Evolutionary conservation across 2,329 filamentous ascomycete species (phyloP).

Genomic region (Penicillium sp.): DNA sequence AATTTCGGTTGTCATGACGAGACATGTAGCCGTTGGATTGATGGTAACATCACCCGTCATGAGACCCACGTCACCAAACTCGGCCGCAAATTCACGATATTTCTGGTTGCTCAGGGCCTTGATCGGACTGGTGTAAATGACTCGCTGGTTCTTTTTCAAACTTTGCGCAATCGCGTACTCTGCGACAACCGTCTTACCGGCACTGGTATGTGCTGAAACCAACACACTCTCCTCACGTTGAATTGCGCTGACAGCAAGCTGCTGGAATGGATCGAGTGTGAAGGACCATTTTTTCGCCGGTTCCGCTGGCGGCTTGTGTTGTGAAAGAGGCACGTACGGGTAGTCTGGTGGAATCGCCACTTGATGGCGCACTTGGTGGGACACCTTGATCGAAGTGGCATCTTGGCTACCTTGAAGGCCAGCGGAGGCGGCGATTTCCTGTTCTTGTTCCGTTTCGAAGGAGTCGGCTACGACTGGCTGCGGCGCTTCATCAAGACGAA

Average conservation of each 20-base stretch:
- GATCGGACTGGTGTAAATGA: conserved; percentile 99
- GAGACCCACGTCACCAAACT: conserved; percentile 93
- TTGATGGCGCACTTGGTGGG: conserved; percentile 97
- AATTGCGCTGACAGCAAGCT: conserved; percentile 88
- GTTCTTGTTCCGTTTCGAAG: conserved; percentile 90
- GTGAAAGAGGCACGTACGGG: conserved; percentile 87
- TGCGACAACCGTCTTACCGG: conserved; percentile 95
- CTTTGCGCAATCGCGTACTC: conserved; percentile 98
- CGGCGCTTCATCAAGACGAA: conserved; percentile 53
- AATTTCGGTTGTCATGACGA: conserved; percentile 99
- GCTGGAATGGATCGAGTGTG: conserved; percentile 94
- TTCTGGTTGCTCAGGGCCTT: conserved; percentile 99
- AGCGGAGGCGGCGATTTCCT: conserved; percentile 76
- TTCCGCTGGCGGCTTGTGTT: conserved; percentile 83
- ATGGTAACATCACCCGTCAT: conserved; percentile 99
- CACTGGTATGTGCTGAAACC: conserved; percentile 94
- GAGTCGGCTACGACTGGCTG: conserved; percentile 84
- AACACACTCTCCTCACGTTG: conserved; percentile 93
- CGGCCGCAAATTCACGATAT: conserved; percentile 89
- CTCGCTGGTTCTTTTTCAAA: conserved; percentile 91
- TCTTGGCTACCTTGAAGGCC: conserved; percentile 61
- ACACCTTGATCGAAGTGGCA: conserved; percentile 64
- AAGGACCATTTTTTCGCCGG: conserved; percentile 83
- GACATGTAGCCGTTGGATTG: conserved; percentile 93
- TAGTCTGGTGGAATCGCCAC: conserved; percentile 91